Conservation (phyloP, 352 stramenopile species). For the Phytophthora citricola region DNA sequence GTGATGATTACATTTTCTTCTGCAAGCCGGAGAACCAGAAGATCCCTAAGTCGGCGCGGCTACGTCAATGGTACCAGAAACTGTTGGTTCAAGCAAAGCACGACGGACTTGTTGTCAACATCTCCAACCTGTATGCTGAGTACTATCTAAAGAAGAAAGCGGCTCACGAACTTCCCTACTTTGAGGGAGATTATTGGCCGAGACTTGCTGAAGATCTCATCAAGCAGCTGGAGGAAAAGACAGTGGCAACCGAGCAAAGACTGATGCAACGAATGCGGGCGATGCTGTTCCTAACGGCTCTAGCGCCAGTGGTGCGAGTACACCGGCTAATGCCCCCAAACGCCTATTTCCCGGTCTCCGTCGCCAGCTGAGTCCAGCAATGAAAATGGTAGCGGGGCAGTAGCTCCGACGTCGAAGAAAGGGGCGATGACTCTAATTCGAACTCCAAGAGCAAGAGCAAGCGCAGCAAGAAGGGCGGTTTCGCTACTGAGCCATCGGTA, state of each 20-base stretch:
- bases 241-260: constrained; percentile 42
- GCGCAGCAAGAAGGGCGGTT: constrained; percentile 40
- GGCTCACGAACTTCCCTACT: constrained; percentile 95
- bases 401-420: constrained; percentile 28
- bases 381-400: constrained; percentile 31
- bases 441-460: constrained; percentile 79
- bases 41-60: constrained; percentile 85
- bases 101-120: constrained; percentile 79
- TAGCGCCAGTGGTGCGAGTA: constrained; percentile 15
- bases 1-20: constrained; percentile 92
- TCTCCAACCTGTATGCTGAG: constrained; percentile 87
- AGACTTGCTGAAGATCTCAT: constrained; percentile 98
- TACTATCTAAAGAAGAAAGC: constrained; percentile 91
- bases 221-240: constrained; percentile 97
- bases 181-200: constrained; percentile 99
- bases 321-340: constrained; percentile 39
- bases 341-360: constrained; percentile 56
- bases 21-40: constrained; percentile 92
- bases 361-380: constrained; percentile 51
- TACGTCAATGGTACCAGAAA: constrained; percentile 91
- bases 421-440: constrained; percentile 33
- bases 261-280: constrained; percentile 20
- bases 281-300: constrained; percentile 7
- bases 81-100: constrained; percentile 83
- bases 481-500: constrained; percentile 64